Evolutionary conservation across 78 protist genomes (phyloP).

Genomic region (Dictyostelium purpureum): DNA sequence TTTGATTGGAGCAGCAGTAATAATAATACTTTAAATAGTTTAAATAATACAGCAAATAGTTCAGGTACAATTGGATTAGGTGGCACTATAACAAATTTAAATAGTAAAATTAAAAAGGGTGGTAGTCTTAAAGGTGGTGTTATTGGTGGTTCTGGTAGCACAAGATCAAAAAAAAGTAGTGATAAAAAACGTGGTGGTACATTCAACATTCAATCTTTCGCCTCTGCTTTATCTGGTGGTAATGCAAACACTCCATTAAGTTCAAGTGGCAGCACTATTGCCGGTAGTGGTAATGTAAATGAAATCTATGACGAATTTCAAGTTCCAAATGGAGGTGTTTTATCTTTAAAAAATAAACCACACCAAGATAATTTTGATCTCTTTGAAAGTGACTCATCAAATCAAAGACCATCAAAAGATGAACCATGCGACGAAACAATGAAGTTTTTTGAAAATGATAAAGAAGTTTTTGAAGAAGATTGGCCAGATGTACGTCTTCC

Average conservation of each 20-base stretch:
- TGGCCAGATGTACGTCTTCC: conserved; percentile 64
- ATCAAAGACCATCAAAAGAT: conserved; percentile 2
- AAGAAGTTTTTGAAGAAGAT: conserved; percentile 56
- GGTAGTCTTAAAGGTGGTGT: conserved; percentile 7
- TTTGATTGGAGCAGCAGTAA: background rate
- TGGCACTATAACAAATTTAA: background rate
- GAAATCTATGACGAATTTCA: conserved; percentile 43
- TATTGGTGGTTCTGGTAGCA: background rate
- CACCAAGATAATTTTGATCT: conserved; percentile 18
- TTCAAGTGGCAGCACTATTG: background rate
- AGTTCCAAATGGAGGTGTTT: background rate
- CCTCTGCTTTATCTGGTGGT: background rate
- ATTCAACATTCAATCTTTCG: conserved; percentile 40
- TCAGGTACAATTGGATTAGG: background rate
- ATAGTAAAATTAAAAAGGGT: conserved; percentile 2
- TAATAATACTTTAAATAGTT: background rate
- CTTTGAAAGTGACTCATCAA: background rate
- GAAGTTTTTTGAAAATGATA: conserved; percentile 16
- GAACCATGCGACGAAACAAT: conserved; percentile 20
- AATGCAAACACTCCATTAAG: conserved; percentile 32
- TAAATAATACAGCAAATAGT: background rate
- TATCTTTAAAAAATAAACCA: background rate
- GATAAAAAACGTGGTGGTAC: conserved; percentile 41
- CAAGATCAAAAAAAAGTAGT: background rate
- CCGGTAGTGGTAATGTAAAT: background rate